phyloP scores from a whole-genome alignment of 352 stramenopile genomes.

The Globisporangium cylindrosporum region DNA sequence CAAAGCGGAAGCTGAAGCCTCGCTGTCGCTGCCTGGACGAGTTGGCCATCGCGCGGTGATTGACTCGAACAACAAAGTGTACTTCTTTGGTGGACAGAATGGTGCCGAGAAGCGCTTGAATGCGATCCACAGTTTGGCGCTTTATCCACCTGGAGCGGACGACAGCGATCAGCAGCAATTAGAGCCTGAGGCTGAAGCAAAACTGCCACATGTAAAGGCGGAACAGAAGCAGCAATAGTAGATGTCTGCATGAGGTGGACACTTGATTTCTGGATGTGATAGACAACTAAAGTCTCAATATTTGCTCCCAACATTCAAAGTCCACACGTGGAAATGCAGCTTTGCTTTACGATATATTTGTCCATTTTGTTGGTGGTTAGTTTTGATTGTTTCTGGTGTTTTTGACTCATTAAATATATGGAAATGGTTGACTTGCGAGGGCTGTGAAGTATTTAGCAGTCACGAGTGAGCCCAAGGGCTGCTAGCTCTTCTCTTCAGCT shows the following conservation, averaged over 20 bases:
- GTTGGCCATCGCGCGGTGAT: conserved; percentile 87
- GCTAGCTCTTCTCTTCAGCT: conserved; percentile 5
- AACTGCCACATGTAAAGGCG: neutral
- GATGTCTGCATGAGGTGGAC: neutral
- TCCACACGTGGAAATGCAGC: neutral
- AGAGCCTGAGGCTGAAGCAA: conserved; percentile 11
- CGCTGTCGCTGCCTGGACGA: conserved; percentile 37
- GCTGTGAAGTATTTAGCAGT: too few relatives aligned
- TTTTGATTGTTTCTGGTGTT: neutral
- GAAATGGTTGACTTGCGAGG: neutral
- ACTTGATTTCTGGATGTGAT: neutral
- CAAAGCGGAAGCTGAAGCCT: conserved; percentile 14
- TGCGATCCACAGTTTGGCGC: conserved; percentile 66
- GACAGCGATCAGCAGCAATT: neutral
- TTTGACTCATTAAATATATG: conserved; percentile 1
- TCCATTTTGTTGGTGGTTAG: neutral
- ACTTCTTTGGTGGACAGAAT: conserved; percentile 89
- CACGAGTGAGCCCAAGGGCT: too few relatives aligned
- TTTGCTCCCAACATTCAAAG: neutral
- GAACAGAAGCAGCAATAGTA: neutral
- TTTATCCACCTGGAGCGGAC: conserved; percentile 17
- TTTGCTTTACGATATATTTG: neutral
- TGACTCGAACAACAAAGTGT: conserved; percentile 53
- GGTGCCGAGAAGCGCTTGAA: conserved; percentile 73
- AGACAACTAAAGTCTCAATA: neutral